These are phyloP conservation scores for Rhinocladiella mackenziei DNA, from an alignment of 2,329 filamentous ascomycete species.

Conservation along the genomic window DNA sequence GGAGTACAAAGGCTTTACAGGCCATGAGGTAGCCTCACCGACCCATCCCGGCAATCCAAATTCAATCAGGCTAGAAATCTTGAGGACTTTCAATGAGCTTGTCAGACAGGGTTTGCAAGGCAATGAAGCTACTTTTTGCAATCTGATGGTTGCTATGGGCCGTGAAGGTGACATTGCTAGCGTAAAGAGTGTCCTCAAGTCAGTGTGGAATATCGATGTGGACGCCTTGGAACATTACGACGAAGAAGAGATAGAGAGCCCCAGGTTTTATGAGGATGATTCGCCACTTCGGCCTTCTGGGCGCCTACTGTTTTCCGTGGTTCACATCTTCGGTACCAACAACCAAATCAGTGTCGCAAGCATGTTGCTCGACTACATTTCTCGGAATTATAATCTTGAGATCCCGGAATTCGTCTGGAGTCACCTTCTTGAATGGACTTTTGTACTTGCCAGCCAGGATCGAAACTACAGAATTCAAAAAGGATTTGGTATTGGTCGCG, in stretches of 20 bases:
- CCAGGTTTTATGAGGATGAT: conserved; percentile 42
- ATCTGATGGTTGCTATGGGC: conserved; percentile 50
- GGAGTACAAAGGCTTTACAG: conserved; percentile 24
- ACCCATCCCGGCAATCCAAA: conserved; percentile 12
- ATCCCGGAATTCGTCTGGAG: conserved; percentile 61
- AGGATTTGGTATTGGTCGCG: conserved; percentile 37
- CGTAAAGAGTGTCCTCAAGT: conserved; percentile 48
- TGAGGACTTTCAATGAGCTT: conserved; percentile 49
- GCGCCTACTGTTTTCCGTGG: conserved; percentile 61
- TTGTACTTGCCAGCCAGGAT: conserved; percentile 50
- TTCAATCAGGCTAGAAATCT: conserved; percentile 29
- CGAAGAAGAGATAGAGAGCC: conserved; percentile 34
- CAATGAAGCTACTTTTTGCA: conserved; percentile 52
- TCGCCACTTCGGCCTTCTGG: conserved; percentile 58
- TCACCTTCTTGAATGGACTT: conserved; percentile 64
- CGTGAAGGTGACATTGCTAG: conserved; percentile 50
- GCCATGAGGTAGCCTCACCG: conserved; percentile 27
- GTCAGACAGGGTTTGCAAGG: conserved; percentile 38
- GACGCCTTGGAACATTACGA: conserved; percentile 37
- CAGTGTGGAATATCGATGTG: conserved; percentile 54
- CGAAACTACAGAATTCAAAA: conserved; percentile 30
- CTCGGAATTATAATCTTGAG: conserved; percentile 54
- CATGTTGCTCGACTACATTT: conserved; percentile 60
- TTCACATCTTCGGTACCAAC: conserved; percentile 65
- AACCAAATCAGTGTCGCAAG: conserved; percentile 58